phyloP scores from a whole-genome alignment of 345 rosid genomes.

The Eucalyptus globulus region DNA sequence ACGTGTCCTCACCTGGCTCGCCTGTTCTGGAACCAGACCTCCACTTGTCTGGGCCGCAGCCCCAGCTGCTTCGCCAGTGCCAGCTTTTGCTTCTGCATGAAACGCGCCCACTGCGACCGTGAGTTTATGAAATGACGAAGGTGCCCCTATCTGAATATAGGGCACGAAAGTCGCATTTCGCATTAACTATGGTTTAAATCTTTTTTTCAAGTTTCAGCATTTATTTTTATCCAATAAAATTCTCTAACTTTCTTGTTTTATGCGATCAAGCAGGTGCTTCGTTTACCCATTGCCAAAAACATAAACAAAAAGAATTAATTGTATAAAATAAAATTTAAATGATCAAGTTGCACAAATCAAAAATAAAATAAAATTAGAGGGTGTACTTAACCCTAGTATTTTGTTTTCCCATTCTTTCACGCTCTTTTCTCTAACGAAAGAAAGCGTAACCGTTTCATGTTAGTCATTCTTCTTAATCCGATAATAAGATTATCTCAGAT shows the following conservation, averaged over 20 bases:
- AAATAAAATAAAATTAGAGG: neutral
- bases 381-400: neutral
- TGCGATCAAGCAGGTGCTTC: neutral
- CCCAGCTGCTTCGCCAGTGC: conserved; percentile 85
- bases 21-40: conserved; percentile 99
- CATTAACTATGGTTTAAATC: neutral
- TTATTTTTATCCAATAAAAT: neutral
- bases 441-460: neutral
- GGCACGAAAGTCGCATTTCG: neutral
- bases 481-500: neutral
- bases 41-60: conserved; percentile 83
- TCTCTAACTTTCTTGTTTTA: neutral
- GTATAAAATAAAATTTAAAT: neutral
- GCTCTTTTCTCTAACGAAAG: neutral
- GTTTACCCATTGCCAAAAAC: neutral
- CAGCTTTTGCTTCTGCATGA: conserved; percentile 70
- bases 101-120: neutral
- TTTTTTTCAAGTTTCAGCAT: neutral
- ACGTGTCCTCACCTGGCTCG: conserved; percentile 67
- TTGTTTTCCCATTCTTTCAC: neutral
- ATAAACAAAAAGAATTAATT: neutral
- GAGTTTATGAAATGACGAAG: neutral
- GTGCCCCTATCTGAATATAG: neutral
- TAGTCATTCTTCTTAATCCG: neutral
- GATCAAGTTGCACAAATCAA: neutral